Evolutionary conservation across 2,329 filamentous ascomycete genomes (phyloP), one percentile per base, ranked within the genome.

Genomic region (Emmonsia crescens): DNA sequence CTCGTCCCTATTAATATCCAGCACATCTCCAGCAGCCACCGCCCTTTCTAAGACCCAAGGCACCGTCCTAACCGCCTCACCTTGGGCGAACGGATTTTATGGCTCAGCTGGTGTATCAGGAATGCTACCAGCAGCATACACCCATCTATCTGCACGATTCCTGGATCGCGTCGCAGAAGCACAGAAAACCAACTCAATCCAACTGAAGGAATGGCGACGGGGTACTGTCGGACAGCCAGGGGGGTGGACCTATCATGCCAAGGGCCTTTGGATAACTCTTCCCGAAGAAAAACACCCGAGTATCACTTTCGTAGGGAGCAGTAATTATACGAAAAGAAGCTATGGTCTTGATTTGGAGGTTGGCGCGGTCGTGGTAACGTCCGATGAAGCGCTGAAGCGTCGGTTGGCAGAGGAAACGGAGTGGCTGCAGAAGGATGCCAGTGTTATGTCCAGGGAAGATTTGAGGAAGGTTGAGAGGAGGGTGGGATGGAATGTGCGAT

Each of bases 161-260:
- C 79, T 97, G 2, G 83, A 85, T 51, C 81, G 80, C 6, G 84
- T 87, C 0, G 72, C 77, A 0, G 73, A 73, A n/a, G 78, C 79
- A 8, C 79, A 82, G 1, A 75, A 82, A 4, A 79, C 79, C 12
- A 77, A 81, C 1, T 80, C 82, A 10, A 88, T 96, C 33, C 76
- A 83, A 3, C 79, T 99, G 3, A 89, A 90, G 64, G 94, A 99
- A 76, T 99, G 94, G 94, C 84, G 87, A 6, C 82, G 82, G 54
- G 94, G 94, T 9, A 89, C 85, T 0, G 89, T 96, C 2, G 89
- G 89, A 21, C 83, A 91, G 68, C 85, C 89, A 0, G 89, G 80
- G 0, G 93, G 91, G 0, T 99, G 95, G 94, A 96, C 93, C 0
- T 99, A 99, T 74, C 94, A 99, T 70, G 94, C 94, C 56, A 99